A percentile compares a stretch with the other conserved stretches of the same genome.
phyloP scores from a whole-genome alignment of 768 basidiomycete species.

The Auriculariales sp. region DNA sequence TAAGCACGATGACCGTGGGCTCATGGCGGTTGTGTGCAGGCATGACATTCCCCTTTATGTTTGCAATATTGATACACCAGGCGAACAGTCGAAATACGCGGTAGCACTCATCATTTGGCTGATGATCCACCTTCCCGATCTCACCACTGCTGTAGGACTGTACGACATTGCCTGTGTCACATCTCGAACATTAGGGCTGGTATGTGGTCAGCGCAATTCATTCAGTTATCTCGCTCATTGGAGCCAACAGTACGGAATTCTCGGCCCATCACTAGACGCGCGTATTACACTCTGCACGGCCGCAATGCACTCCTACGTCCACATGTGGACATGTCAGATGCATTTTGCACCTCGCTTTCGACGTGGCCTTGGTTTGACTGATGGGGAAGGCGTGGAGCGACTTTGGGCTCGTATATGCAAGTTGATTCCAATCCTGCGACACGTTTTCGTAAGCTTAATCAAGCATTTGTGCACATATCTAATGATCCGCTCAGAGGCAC shows the following conservation, averaged over 20 bases:
- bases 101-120: neutral
- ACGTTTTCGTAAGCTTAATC: neutral
- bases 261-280: too few relatives aligned
- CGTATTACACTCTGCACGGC: neutral
- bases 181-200: too few relatives aligned
- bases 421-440: slow-evolving; percentile 14
- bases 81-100: slow-evolving; percentile 1
- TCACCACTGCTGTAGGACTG: neutral
- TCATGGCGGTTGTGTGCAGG: slow-evolving; percentile 1
- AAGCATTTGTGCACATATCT: neutral
- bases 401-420: slow-evolving; percentile 22
- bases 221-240: too few relatives aligned
- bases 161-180: neutral
- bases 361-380: slow-evolving; percentile 17
- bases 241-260: too few relatives aligned
- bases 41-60: slow-evolving; percentile 4
- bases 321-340: neutral
- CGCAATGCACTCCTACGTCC: slow-evolving; percentile 7
- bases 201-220: too few relatives aligned
- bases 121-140: neutral
- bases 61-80: slow-evolving; percentile 2
- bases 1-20: neutral
- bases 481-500: slow-evolving; percentile 10
- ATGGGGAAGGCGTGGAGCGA: slow-evolving; percentile 19
- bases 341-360: slow-evolving; percentile 16